phyloP scores from a whole-genome alignment of 495 filamentous ascomycete genomes.

The Bryoglossum gracile region DNA sequence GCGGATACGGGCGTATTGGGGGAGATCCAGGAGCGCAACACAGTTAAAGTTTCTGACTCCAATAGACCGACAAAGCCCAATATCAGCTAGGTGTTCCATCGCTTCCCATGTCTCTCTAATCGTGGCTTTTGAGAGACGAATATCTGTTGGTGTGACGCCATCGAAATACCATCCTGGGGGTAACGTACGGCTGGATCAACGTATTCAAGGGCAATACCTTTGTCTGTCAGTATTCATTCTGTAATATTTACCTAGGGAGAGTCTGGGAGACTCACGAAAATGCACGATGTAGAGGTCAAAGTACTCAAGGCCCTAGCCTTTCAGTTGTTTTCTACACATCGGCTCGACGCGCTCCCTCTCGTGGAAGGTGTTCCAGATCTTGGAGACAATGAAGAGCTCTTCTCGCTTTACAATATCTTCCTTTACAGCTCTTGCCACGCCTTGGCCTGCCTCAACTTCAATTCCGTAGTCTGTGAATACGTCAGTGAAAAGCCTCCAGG shows the following conservation, averaged over 20 bases:
- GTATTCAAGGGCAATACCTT: constrained; percentile 41
- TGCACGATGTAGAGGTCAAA: constrained; percentile 78
- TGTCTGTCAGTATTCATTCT: too few relatives aligned
- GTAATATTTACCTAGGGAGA: too few relatives aligned
- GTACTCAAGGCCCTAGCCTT: constrained; percentile 75
- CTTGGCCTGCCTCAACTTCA: constrained; percentile 72
- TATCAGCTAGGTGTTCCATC: constrained; percentile 69
- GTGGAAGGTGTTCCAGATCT: constrained; percentile 88
- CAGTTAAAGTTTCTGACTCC: constrained; percentile 79
- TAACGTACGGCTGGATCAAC: constrained; percentile 70
- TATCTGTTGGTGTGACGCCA: constrained; percentile 24
- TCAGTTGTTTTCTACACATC: constrained; percentile 60
- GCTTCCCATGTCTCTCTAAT: constrained; percentile 82
- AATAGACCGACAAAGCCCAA: constrained; percentile 66
- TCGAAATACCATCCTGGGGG: constrained; percentile 65
- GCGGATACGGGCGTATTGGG: constrained; percentile 69
- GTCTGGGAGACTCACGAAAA: constrained; percentile 62
- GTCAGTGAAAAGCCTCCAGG: background rate
- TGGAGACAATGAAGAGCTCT: constrained; percentile 84
- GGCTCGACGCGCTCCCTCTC: constrained; percentile 61
- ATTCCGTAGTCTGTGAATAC: constrained; percentile 65
- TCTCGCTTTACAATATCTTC: constrained; percentile 76
- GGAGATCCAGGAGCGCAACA: constrained; percentile 53
- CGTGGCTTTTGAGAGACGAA: constrained; percentile 54
- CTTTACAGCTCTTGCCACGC: constrained; percentile 70